These are phyloP conservation scores for Pachysolen tannophilus DNA, from an alignment of 805 yeast species.

Conservation along the genomic window DNA sequence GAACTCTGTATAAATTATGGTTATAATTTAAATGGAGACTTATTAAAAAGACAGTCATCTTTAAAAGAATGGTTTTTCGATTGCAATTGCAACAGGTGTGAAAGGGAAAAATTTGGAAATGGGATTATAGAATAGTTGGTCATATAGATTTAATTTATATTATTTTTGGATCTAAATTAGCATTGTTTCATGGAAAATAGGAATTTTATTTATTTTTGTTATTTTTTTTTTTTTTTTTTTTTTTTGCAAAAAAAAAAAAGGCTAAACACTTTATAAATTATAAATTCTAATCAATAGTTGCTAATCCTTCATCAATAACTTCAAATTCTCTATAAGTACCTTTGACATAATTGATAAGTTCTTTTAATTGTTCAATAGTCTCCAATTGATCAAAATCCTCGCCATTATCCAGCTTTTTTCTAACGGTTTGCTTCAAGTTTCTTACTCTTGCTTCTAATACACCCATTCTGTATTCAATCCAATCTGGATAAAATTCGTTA, in stretches of 20 bases:
- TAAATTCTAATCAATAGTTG: too few relatives aligned
- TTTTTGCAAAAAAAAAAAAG: too few relatives aligned
- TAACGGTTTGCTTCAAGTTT: conserved; percentile 13
- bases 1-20: conserved; percentile 59
- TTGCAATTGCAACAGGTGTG: conserved; percentile 45
- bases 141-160: too few relatives aligned
- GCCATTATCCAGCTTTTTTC: conserved; percentile 13
- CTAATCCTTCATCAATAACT: conserved; percentile 12
- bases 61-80: conserved; percentile 52
- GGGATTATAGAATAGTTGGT: too few relatives aligned
- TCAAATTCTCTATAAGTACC: conserved; percentile 28
- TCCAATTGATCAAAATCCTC: conserved; percentile 22
- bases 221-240: too few relatives aligned
- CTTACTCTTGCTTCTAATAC: conserved; percentile 17
- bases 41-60: conserved; percentile 30
- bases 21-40: conserved; percentile 33
- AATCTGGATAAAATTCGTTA: conserved; percentile 22
- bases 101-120: too few relatives aligned
- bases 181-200: too few relatives aligned
- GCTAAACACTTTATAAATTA: neutral
- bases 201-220: neutral
- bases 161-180: too few relatives aligned
- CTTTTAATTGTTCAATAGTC: conserved; percentile 19
- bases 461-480: conserved; percentile 21
- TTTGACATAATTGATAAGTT: conserved; percentile 19